phyloP scores from a whole-genome alignment of 306 rosid genomes.

The Ormosia emarginata region DNA sequence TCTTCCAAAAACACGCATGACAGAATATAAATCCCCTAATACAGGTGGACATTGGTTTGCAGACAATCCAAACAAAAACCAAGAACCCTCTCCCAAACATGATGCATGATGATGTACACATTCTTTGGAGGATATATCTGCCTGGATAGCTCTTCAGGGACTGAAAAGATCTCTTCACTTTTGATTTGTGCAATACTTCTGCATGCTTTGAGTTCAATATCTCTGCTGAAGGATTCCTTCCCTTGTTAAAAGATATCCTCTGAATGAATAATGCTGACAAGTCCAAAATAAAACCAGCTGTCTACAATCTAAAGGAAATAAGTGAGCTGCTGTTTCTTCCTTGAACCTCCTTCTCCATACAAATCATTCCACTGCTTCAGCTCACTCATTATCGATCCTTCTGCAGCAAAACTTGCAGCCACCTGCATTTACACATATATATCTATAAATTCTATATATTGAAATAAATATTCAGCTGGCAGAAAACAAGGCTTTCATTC shows the following conservation, averaged over 20 bases:
- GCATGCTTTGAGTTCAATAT: neutral
- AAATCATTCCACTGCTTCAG: conserved; percentile 78
- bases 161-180: neutral
- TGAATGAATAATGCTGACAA: neutral
- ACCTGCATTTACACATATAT: conserved; percentile 38
- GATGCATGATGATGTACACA: neutral
- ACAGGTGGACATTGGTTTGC: conserved; percentile 3
- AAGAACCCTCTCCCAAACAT: conserved; percentile 25
- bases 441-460: neutral
- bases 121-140: neutral
- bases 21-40: conserved; percentile 8
- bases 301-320: conserved; percentile 53
- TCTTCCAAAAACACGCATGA: conserved; percentile 23
- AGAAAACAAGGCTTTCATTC: neutral
- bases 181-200: neutral
- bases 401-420: conserved; percentile 70
- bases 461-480: neutral
- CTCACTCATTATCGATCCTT: conserved; percentile 69
- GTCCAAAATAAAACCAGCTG: neutral
- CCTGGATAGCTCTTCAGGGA: conserved; percentile 7
- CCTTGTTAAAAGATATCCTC: conserved; percentile 1
- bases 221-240: conserved; percentile 15
- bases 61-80: conserved; percentile 17
- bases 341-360: conserved; percentile 83
- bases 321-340: conserved; percentile 73